A percentile compares a stretch with the other conserved stretches of the same genome.
Evolutionary conservation across 2,329 filamentous ascomycete genomes (phyloP).

Genomic region (Aquanectria penicillioides): DNA sequence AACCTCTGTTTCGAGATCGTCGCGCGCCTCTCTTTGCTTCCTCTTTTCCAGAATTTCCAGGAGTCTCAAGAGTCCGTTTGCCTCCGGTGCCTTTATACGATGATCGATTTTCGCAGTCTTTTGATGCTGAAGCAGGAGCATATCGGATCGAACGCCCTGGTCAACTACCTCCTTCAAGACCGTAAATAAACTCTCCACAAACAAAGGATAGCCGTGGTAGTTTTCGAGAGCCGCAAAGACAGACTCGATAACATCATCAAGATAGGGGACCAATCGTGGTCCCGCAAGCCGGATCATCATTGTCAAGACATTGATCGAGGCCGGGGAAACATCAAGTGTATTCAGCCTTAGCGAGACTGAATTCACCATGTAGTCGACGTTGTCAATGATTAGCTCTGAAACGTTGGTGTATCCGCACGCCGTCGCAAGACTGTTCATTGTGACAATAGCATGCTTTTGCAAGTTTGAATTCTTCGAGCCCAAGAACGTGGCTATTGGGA

Average conservation of each 20-base stretch:
- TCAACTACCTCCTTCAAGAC: conserved; percentile 86
- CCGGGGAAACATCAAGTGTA: conserved; percentile 89
- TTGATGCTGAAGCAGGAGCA: conserved; percentile 57
- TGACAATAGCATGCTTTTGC: conserved; percentile 83
- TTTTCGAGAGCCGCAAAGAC: conserved; percentile 94
- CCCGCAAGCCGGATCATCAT: conserved; percentile 96
- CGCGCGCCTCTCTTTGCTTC: conserved; percentile 45
- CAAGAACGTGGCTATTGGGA: conserved; percentile 89
- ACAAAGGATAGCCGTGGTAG: conserved; percentile 89
- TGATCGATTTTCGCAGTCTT: conserved; percentile 51
- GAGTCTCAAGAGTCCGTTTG: conserved; percentile 56
- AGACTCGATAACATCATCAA: conserved; percentile 90
- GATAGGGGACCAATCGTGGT: conserved; percentile 81
- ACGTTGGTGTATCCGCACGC: conserved; percentile 80
- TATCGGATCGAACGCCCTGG: conserved; percentile 74
- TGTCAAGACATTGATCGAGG: conserved; percentile 86
- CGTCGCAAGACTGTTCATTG: conserved; percentile 81
- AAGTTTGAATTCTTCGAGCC: conserved; percentile 75
- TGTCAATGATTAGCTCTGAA: conserved; percentile 83
- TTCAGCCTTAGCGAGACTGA: conserved; percentile 90
- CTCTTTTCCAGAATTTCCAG: conserved; percentile 69
- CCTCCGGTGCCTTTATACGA: conserved; percentile 49
- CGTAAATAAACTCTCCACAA: conserved; percentile 86
- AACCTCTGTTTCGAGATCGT: conserved; percentile 48
- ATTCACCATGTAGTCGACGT: conserved; percentile 97